Evolutionary conservation across 2,329 filamentous ascomycete species (phyloP).

Genomic region (Ascochyta rabiei): DNA sequence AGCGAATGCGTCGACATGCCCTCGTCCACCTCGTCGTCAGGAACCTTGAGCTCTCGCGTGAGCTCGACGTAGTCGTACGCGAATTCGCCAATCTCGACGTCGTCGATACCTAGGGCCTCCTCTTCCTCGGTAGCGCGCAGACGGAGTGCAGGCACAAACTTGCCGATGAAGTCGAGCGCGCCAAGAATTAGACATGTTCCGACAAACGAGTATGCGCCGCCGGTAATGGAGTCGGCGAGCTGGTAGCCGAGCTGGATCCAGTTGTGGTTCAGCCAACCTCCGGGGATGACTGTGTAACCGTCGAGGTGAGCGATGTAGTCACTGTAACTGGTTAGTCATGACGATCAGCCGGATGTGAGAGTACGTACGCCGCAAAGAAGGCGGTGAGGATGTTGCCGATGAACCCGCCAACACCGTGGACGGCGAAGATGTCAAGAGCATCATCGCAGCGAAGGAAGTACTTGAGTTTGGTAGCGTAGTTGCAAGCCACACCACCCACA

Average conservation of each 20-base stretch:
- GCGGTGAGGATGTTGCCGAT: slow-evolving; percentile 66
- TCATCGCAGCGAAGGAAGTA: slow-evolving; percentile 82
- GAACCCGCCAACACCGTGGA: slow-evolving; percentile 65
- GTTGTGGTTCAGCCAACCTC: slow-evolving; percentile 83
- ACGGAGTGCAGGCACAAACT: slow-evolving; percentile 75
- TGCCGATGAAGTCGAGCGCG: slow-evolving; percentile 68
- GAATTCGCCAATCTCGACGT: slow-evolving; percentile 90
- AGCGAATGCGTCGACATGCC: slow-evolving; percentile 45
- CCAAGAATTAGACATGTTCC: slow-evolving; percentile 76
- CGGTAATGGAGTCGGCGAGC: slow-evolving; percentile 78
- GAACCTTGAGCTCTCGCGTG: slow-evolving; percentile 66
- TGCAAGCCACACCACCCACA: slow-evolving; percentile 77
- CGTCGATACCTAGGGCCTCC: slow-evolving; percentile 84
- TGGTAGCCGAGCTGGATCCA: slow-evolving; percentile 86
- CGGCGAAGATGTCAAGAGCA: slow-evolving; percentile 76
- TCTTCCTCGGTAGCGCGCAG: slow-evolving; percentile 78
- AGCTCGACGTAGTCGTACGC: slow-evolving; percentile 94
- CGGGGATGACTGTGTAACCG: slow-evolving; percentile 68
- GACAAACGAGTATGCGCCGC: slow-evolving; percentile 77
- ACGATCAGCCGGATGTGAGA: no score
- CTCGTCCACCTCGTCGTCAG: slow-evolving; percentile 49
- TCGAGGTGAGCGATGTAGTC: slow-evolving; percentile 85
- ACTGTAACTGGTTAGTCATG: slow-evolving; percentile 35
- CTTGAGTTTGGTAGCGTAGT: slow-evolving; percentile 91
- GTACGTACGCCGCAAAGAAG: slow-evolving; percentile 75